Evolutionary conservation across 805 yeast genomes (phyloP).

Genomic region (Isabelozyma gotoi): DNA sequence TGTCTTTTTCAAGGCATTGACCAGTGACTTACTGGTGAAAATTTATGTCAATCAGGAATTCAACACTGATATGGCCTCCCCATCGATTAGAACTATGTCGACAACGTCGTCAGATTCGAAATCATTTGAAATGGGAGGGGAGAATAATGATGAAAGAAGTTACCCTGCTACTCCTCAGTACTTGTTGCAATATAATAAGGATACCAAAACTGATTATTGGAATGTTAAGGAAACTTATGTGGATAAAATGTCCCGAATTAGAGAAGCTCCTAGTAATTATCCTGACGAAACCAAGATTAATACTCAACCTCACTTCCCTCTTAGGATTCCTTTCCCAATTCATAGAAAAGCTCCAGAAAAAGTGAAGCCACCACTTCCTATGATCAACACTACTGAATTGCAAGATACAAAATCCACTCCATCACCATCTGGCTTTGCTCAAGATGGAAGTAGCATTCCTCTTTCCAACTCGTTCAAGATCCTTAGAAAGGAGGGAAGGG

Average conservation of each 20-base stretch:
- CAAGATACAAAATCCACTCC: constrained; percentile 1
- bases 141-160: constrained; percentile 33
- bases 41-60: constrained; percentile 30
- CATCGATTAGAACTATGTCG: constrained; percentile 36
- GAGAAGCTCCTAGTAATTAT: constrained; percentile 10
- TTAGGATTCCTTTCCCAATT: constrained; percentile 11
- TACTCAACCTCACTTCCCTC: constrained; percentile 10
- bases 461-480: constrained; percentile 56
- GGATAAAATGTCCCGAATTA: constrained; percentile 12
- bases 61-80: constrained; percentile 21
- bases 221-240: constrained; percentile 48
- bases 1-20: constrained; percentile 36
- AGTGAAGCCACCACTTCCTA: constrained; percentile 11
- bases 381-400: constrained; percentile 13
- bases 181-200: constrained; percentile 45
- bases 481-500: constrained; percentile 62
- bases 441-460: background rate
- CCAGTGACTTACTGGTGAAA: constrained; percentile 30
- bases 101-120: constrained; percentile 56
- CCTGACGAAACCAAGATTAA: constrained; percentile 4
- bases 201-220: constrained; percentile 50
- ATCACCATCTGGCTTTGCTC: background rate
- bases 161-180: constrained; percentile 74
- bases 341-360: constrained; percentile 2
- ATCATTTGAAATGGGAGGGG: constrained; percentile 49